A percentile compares a stretch with the other conserved stretches of the same genome.
Evolutionary conservation across 768 basidiomycete genomes (phyloP).

Genomic region (Suillus hirtellus): DNA sequence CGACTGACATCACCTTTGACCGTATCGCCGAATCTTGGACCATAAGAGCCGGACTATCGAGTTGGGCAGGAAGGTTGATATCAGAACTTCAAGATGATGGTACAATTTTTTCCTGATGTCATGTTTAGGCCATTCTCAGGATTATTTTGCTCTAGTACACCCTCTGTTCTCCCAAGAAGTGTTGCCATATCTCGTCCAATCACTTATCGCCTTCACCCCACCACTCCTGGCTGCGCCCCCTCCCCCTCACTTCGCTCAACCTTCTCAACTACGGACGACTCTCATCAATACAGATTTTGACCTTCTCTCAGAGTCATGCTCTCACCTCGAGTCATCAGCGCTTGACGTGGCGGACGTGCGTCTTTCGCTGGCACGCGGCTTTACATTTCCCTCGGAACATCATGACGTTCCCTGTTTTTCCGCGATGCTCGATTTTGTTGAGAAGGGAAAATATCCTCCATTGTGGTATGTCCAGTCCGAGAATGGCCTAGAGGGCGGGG

Average conservation of each 20-base stretch:
- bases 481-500: slow-evolving; percentile 37
- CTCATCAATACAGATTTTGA: slow-evolving; percentile 71
- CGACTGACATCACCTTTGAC: slow-evolving; percentile 23
- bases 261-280: slow-evolving; percentile 41
- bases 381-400: slow-evolving; percentile 59
- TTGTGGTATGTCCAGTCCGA: slow-evolving; percentile 54
- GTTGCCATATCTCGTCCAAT: slow-evolving; percentile 60
- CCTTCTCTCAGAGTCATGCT: slow-evolving; percentile 71
- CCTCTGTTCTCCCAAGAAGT: slow-evolving; percentile 62
- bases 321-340: slow-evolving; percentile 72
- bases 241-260: slow-evolving; percentile 39
- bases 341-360: slow-evolving; percentile 80
- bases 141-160: slow-evolving; percentile 38
- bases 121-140: background rate
- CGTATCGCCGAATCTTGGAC: slow-evolving; percentile 59
- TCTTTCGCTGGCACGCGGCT: slow-evolving; percentile 65
- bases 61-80: slow-evolving; percentile 80
- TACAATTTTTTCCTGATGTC: slow-evolving; percentile 22
- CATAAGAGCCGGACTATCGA: slow-evolving; percentile 61
- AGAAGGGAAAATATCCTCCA: slow-evolving; percentile 65
- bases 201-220: slow-evolving; percentile 61
- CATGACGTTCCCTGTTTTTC: slow-evolving; percentile 57
- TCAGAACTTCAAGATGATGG: slow-evolving; percentile 73
- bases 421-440: slow-evolving; percentile 72
- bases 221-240: slow-evolving; percentile 44